Conservation (phyloP, 768 basidiomycete genomes). For the Suillus subluteus region DNA sequence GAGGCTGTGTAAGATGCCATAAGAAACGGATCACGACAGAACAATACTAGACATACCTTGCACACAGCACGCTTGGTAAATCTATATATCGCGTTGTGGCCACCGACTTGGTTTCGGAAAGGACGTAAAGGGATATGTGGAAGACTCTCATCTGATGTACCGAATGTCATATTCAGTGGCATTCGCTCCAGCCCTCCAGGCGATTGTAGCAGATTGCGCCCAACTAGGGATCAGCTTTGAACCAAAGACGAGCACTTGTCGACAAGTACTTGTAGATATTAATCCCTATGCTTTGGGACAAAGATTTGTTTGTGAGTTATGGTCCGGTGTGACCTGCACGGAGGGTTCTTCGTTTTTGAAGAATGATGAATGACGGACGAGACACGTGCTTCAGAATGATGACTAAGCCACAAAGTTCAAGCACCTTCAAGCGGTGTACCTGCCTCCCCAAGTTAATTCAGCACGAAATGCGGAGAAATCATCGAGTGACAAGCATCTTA, state of each 20-base stretch:
- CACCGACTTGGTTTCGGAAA: constrained; percentile 97
- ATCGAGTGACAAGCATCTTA: constrained; percentile 15
- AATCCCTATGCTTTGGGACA: neutral
- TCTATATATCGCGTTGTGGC: constrained; percentile 96
- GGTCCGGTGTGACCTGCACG: neutral
- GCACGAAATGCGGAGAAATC: neutral
- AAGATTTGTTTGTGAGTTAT: neutral
- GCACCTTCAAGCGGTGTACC: neutral
- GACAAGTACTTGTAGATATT: neutral
- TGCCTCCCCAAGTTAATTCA: neutral
- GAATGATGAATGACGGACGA: constrained; percentile 36
- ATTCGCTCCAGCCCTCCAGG: constrained; percentile 37
- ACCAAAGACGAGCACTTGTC: neutral
- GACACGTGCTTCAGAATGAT: constrained; percentile 40
- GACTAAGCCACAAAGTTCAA: constrained; percentile 30
- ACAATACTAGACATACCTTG: constrained; percentile 67
- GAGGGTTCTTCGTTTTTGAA: constrained; percentile 13
- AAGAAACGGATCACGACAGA: constrained; percentile 17
- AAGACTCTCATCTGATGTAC: constrained; percentile 59
- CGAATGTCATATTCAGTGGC: constrained; percentile 44
- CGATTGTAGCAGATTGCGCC: constrained; percentile 6
- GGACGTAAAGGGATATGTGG: constrained; percentile 93
- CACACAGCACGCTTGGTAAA: constrained; percentile 98
- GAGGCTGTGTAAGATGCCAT: constrained; percentile 59
- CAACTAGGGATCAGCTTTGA: neutral